Evolutionary conservation across 495 filamentous ascomycete genomes (phyloP).

Genomic region (Tuber indicum): DNA sequence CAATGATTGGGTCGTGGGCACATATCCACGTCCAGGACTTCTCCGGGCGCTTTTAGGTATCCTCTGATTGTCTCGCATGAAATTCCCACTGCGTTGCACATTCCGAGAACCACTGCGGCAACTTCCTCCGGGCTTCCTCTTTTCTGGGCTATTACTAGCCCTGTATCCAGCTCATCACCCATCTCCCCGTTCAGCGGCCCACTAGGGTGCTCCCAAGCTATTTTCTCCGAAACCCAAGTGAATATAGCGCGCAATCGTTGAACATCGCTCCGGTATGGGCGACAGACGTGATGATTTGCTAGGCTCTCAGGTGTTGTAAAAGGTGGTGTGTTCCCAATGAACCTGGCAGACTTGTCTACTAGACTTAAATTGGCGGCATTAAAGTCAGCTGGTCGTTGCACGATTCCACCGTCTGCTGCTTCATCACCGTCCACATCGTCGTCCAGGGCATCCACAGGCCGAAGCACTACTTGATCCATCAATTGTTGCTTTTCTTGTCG

Average conservation of each 20-base stretch:
- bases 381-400: slow-evolving; percentile 79
- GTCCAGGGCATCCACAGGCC: slow-evolving; percentile 78
- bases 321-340: slow-evolving; percentile 81
- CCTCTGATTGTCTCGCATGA: slow-evolving; percentile 77
- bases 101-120: slow-evolving; percentile 78
- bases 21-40: slow-evolving; percentile 66
- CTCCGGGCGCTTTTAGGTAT: slow-evolving; percentile 84
- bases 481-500: slow-evolving; percentile 88
- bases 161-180: slow-evolving; percentile 66
- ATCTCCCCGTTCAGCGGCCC: slow-evolving; percentile 53
- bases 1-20: slow-evolving; percentile 85
- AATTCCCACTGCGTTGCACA: slow-evolving; percentile 86
- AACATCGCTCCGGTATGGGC: slow-evolving; percentile 90
- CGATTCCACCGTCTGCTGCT: slow-evolving; percentile 71
- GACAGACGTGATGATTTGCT: slow-evolving; percentile 85
- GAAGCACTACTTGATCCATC: slow-evolving; percentile 81
- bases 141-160: slow-evolving; percentile 73
- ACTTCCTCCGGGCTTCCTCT: slow-evolving; percentile 88
- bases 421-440: slow-evolving; percentile 87
- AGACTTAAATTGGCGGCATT: slow-evolving; percentile 66
- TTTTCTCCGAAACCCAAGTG: slow-evolving; percentile 90
- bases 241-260: slow-evolving; percentile 91
- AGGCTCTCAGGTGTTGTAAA: slow-evolving; percentile 77
- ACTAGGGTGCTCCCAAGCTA: slow-evolving; percentile 68
- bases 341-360: slow-evolving; percentile 93